Evolutionary conservation across 306 rosid genomes (phyloP), one percentile per base, ranked within the genome.

Genomic region (Ormosia emarginata): DNA sequence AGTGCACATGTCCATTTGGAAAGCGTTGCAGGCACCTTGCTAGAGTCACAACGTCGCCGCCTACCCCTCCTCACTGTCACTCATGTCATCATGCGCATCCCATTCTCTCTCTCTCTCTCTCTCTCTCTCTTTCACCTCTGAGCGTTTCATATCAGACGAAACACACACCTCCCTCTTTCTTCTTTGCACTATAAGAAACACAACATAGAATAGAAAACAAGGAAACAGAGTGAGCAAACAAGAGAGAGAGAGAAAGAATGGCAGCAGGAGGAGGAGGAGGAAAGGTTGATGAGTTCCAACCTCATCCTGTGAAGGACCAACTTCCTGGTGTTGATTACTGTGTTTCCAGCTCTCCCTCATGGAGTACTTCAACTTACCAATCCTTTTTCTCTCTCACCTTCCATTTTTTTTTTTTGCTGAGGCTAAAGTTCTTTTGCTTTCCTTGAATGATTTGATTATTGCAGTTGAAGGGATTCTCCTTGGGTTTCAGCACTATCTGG

Each of bases 251-350:
- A 44, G 2, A 52, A 9, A 15, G n/a, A 36, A 77, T 74, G 86
- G 80, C 81, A 43, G 81, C 15, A 46, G 90, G 77, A 40, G 70
- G 87, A 8, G 87, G 85, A 32, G 86, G 84, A 2, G 79, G 50
- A 4, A 92, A 90, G 73, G 65, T 1, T 8, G 95, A 86, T 50
- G 98, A 91, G 30, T 89, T 89, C 39, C 88, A 65, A 14, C 98
- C 99, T 33, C 97, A 90, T 80, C 94, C 98, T 0, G 79, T 90
- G 7, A 91, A 86, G 86, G 99, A 93, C 0, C 99, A 95, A 68
- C 95, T 93, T 87, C 94, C 93, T 11, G 94, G 97, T 24, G 87
- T 93, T 55, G 88, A 89, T 70, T 95, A 76, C 90, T 90, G 99
- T 69, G 76, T 95, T 77, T 76, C 82, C 39, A 93, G 98, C 78